These are phyloP conservation scores for Turritis glabra DNA, from an alignment of 345 rosid species.

Conservation along the genomic window DNA sequence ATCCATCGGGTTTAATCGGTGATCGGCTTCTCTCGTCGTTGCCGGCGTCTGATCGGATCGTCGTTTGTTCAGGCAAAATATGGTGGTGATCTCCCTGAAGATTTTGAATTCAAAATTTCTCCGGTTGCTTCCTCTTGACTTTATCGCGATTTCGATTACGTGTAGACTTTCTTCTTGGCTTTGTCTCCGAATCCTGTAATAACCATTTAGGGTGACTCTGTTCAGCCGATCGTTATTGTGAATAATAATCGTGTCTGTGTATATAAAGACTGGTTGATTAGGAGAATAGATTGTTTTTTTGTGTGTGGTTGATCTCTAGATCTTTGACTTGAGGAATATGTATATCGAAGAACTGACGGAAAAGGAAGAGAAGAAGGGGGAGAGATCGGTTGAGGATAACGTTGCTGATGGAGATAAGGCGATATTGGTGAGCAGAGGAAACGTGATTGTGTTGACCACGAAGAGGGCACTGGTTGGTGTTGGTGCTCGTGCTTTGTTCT, in stretches of 20 bases:
- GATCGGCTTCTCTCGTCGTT: conserved; percentile 24
- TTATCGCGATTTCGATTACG: conserved; percentile 17
- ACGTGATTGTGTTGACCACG: conserved; percentile 41
- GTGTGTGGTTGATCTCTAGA: conserved; percentile 30
- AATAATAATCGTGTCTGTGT: conserved; percentile 25
- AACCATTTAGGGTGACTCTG: conserved; percentile 40
- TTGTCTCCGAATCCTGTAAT: conserved; percentile 31
- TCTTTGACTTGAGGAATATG: conserved; percentile 54
- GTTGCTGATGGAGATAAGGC: conserved; percentile 33
- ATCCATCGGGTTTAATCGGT: not conserved
- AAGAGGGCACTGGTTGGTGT: conserved; percentile 85
- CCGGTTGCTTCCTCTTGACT: conserved; percentile 27
- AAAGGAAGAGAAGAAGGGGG: conserved; percentile 35
- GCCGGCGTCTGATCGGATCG: conserved; percentile 36
- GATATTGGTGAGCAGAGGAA: conserved; percentile 32
- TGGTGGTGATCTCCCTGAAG: conserved; percentile 43
- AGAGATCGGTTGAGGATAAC: conserved; percentile 33
- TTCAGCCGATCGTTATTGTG: too few relatives aligned
- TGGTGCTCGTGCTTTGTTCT: conserved; percentile 92
- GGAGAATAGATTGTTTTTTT: conserved; percentile 19
- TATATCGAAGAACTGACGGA: conserved; percentile 75
- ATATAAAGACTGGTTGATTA: conserved; percentile 22
- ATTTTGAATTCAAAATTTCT: conserved; percentile 15
- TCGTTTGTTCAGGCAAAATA: conserved; percentile 32
- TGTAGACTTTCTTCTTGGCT: conserved; percentile 44